Evolutionary conservation across 306 rosid species (phyloP), one percentile per base, ranked within the genome.

Genomic region (Castanea sativa): DNA sequence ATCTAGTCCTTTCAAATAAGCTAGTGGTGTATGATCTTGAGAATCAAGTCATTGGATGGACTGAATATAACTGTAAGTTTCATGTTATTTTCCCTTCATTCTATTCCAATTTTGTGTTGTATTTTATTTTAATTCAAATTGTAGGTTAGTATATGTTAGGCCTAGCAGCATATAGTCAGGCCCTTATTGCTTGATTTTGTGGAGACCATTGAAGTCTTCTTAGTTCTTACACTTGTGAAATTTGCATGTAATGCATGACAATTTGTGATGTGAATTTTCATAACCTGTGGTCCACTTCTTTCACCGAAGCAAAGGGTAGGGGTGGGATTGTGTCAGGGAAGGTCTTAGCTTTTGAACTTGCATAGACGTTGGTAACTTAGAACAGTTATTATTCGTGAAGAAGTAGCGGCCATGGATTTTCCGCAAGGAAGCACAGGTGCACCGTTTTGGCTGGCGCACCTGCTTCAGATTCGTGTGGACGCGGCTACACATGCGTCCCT

Each of bases 1-100:
- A 73, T 73, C 63, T 73, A 19, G 76, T 55, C 41, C 60, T 73
- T 32, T 73, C 76, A 29, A 73, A 73, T 55, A 73, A 73, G 58
- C 63, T 73, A 73, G 76, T 73, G 29, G 15, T 55, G 45, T 74
- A 74, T 74, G 77, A 74, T n/a, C 77, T 74, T 1, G 67, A 74
- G 53, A 57, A 74, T 30, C 65, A 55, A 38, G 3, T 7, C 67
- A 74, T 74, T 74, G 77, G 77, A 55, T 74, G 77, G 77, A 56
- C 55, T 19, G 67, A 74, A n/a, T 74, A 74, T 16, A 74, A 56
- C 67, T 74, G 77, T 74, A 38, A 55, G 77, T 55, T n/a, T 27
- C 33, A 23, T 60, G 60, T 79, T 76, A 55, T 64, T 55, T 59
- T 75, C 14, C 52, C 55, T 35, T 63, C 2, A 14, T 18, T 68